phyloP scores from a whole-genome alignment of 495 filamentous ascomycete genomes.

The Jackrogersella minutella region DNA sequence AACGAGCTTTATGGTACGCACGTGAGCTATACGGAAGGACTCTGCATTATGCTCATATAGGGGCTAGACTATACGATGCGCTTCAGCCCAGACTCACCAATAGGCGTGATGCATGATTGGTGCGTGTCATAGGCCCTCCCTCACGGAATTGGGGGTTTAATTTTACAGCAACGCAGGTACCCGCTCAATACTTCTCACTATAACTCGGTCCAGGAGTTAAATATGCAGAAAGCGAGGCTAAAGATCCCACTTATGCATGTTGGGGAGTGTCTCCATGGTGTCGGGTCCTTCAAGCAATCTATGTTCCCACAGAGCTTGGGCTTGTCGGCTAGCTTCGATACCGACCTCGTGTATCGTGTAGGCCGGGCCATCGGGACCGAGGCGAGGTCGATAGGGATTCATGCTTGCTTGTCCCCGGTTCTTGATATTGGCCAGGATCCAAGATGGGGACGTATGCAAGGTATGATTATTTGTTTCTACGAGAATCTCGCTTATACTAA shows the following conservation, averaged over 20 bases:
- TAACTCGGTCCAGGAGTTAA: slow-evolving; percentile 49
- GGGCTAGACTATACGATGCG: slow-evolving; percentile 45
- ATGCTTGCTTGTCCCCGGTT: slow-evolving; percentile 52
- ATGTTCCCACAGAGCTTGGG: slow-evolving; percentile 52
- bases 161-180: slow-evolving; percentile 38
- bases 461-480: slow-evolving; percentile 18
- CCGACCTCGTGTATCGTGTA: slow-evolving; percentile 48
- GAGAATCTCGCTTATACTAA: slow-evolving; percentile 1
- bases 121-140: neutral
- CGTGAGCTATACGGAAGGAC: neutral
- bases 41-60: slow-evolving; percentile 11
- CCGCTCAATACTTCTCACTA: slow-evolving; percentile 50
- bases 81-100: slow-evolving; percentile 43
- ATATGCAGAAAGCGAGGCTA: slow-evolving; percentile 43
- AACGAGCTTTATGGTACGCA: slow-evolving; percentile 51
- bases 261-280: slow-evolving; percentile 53
- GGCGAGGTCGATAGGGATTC: slow-evolving; percentile 52
- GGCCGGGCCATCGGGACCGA: slow-evolving; percentile 51
- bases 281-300: slow-evolving; percentile 53
- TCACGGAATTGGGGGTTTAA: neutral
- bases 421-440: slow-evolving; percentile 54
- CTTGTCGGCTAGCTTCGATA: slow-evolving; percentile 50
- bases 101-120: slow-evolving; percentile 47
- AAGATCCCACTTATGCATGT: slow-evolving; percentile 50
- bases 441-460: slow-evolving; percentile 54